phyloP scores from a whole-genome alignment of 768 basidiomycete genomes.

The Mycena latifolia region DNA sequence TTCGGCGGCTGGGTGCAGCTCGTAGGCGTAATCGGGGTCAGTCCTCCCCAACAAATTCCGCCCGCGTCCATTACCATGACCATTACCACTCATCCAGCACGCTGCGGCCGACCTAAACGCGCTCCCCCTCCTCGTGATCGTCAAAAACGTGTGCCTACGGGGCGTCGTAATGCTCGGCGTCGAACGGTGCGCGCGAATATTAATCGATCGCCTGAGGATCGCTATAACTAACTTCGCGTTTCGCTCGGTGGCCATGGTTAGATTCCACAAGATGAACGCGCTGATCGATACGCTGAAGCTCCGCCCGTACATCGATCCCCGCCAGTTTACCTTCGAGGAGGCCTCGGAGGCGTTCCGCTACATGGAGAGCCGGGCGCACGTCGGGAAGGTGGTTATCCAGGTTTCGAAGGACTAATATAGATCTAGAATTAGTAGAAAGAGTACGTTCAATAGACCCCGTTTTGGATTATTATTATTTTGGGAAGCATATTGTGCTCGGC shows the following conservation, averaged over 20 bases:
- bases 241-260: slow-evolving; percentile 16
- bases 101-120: slow-evolving; percentile 35
- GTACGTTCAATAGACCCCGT: no score
- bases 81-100: background rate
- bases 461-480: no score
- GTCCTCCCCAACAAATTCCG: background rate
- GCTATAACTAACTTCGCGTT: no score
- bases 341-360: slow-evolving; percentile 57
- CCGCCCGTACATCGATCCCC: slow-evolving; percentile 56
- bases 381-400: slow-evolving; percentile 63
- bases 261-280: slow-evolving; percentile 58
- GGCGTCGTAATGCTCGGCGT: slow-evolving; percentile 59
- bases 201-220: no score
- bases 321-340: slow-evolving; percentile 60
- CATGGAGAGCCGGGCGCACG: slow-evolving; percentile 57
- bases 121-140: slow-evolving; percentile 43
- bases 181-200: slow-evolving; percentile 55
- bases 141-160: slow-evolving; percentile 47
- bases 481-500: no score
- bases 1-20: slow-evolving; percentile 47
- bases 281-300: slow-evolving; percentile 50
- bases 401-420: slow-evolving; percentile 33
- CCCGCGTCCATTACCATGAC: no score
- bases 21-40: slow-evolving; percentile 52
- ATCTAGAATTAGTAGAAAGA: no score